phyloP scores from a whole-genome alignment of 495 filamentous ascomycete genomes.

The Aspergillus bridgeri region DNA sequence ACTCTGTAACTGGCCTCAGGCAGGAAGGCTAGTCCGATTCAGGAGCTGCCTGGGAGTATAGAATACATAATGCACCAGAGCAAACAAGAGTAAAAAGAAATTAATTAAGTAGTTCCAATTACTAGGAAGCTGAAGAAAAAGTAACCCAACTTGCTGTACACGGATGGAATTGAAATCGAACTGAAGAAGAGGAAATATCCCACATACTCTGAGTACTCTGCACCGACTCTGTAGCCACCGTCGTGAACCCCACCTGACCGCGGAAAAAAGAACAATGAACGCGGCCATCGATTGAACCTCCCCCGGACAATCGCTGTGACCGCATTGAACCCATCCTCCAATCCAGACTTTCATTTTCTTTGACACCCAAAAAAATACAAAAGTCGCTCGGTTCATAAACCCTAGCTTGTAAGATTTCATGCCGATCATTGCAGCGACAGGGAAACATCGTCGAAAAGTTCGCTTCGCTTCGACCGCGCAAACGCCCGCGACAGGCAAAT shows the following conservation, averaged over 20 bases:
- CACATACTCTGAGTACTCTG: no score
- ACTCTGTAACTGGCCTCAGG: neutral
- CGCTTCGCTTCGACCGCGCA: conserved; percentile 29
- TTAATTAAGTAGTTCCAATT: no score
- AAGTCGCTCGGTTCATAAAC: no score
- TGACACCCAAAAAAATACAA: no score
- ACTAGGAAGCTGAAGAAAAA: no score
- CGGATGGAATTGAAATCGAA: no score
- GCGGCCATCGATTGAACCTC: conserved; percentile 1
- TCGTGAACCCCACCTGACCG: neutral
- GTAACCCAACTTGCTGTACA: no score
- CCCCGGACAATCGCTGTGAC: conserved; percentile 1
- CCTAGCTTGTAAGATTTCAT: conserved; percentile 20
- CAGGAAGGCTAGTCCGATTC: neutral
- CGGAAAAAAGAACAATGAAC: conserved; percentile 20
- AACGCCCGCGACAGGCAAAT: conserved; percentile 12
- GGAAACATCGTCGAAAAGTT: conserved; percentile 41
- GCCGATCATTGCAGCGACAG: conserved; percentile 31
- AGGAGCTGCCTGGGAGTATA: neutral
- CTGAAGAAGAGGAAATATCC: no score
- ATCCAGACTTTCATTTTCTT: neutral
- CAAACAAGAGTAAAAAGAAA: neutral
- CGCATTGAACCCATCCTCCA: neutral
- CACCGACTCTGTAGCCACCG: no score
- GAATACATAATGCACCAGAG: neutral